Percentiles rank a stretch among this genome's conserved stretches.
These are phyloP conservation scores for Plantago coronopus DNA, from an alignment of 305 asterid genomes.

Conservation along the genomic window DNA sequence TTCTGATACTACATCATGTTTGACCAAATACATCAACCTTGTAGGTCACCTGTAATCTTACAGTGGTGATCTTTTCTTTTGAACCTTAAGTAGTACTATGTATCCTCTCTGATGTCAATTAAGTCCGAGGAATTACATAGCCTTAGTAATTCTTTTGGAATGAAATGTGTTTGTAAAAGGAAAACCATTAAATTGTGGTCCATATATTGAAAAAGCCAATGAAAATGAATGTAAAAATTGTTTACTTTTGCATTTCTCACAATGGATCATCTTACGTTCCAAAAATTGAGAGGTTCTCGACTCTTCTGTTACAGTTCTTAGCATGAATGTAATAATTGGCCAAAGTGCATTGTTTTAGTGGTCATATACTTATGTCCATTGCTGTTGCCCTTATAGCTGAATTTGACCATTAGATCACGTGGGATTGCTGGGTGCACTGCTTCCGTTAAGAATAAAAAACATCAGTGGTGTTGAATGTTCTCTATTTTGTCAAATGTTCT, in stretches of 20 bases:
- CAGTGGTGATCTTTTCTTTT: neutral
- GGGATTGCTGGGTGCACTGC: neutral
- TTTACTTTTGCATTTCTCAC: neutral
- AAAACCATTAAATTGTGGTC: too few species aligned
- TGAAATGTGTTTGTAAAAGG: too few species aligned
- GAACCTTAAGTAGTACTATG: neutral
- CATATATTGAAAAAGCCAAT: neutral
- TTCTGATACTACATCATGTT: too few species aligned
- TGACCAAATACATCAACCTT: too few species aligned
- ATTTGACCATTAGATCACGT: neutral
- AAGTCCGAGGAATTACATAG: constrained; percentile 1
- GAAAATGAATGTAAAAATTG: neutral
- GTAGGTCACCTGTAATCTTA: neutral
- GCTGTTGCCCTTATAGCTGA: neutral
- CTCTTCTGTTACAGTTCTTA: neutral
- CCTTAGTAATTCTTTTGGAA: too few species aligned
- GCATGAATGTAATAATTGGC: neutral
- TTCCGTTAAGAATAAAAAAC: too few species aligned
- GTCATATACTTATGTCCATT: neutral
- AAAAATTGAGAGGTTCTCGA: neutral
- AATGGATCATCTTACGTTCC: neutral
- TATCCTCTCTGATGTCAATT: constrained; percentile 3
- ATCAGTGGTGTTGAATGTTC: neutral
- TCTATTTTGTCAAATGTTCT: too few species aligned
- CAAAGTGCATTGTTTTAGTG: neutral